Evolutionary conservation across 116 monocot genomes (phyloP).

Genomic region (Papilionanthe hybrid): DNA sequence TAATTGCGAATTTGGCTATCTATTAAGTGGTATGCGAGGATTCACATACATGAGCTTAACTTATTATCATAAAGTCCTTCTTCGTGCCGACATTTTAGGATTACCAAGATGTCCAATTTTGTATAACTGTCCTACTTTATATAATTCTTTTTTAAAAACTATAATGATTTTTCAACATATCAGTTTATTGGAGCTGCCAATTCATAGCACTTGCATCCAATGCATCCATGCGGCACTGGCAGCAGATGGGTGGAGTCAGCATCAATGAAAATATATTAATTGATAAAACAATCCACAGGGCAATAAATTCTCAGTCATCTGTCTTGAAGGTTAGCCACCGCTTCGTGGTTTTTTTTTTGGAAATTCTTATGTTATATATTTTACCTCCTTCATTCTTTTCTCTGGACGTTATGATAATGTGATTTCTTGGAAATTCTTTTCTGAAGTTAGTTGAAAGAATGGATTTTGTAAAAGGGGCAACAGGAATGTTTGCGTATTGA

Average conservation of each 20-base stretch:
- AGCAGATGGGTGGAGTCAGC: conserved; percentile 89
- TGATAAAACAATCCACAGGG: conserved; percentile 77
- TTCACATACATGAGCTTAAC: no score
- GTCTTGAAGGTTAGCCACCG: conserved; percentile 70
- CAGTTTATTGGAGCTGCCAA: conserved; percentile 98
- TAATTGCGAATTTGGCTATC: background rate
- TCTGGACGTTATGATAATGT: background rate
- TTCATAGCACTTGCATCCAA: conserved; percentile 93
- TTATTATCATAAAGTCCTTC: no score
- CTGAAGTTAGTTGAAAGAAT: background rate
- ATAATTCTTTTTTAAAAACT: background rate
- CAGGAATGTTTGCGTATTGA: background rate
- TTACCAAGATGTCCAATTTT: background rate
- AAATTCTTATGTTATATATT: background rate
- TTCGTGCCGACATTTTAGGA: no score
- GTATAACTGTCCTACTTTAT: background rate
- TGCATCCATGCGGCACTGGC: conserved; percentile 89
- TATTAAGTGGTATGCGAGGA: background rate
- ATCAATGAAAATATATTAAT: conserved; percentile 89
- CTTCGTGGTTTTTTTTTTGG: conserved; percentile 1
- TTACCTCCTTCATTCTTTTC: background rate
- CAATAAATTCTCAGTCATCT: conserved; percentile 73
- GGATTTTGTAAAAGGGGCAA: background rate
- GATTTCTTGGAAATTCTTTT: conserved; percentile 1
- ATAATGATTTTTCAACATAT: background rate